Conservation (phyloP, 2,329 filamentous ascomycete species). For the Coniochaeta prunicola region DNA sequence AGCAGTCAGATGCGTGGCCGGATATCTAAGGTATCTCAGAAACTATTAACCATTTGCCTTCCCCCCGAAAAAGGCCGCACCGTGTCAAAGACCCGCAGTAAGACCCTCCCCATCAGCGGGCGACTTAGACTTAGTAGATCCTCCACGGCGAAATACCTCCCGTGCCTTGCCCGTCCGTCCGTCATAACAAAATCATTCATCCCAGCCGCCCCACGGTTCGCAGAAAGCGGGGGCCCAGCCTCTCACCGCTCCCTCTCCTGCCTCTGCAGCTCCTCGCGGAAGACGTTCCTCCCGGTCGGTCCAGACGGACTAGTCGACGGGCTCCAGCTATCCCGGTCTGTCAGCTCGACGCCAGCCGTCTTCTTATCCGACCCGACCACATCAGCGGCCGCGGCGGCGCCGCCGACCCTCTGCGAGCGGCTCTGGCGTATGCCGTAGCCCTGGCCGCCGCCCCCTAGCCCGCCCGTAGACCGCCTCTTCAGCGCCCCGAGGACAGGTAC, state of each 20-base stretch:
- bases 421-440: conserved; percentile 20
- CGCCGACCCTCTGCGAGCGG: conserved; percentile 14
- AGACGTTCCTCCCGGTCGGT: conserved; percentile 21
- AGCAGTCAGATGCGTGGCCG: neutral
- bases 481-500: conserved; percentile 13
- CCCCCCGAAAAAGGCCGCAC: neutral
- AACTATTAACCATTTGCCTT: neutral
- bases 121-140: no score
- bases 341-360: conserved; percentile 18
- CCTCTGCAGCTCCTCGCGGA: conserved; percentile 27
- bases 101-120: neutral
- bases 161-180: no score
- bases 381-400: conserved; percentile 2
- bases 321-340: conserved; percentile 22
- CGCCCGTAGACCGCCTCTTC: conserved; percentile 4
- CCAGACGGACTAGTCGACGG: conserved; percentile 8
- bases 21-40: neutral
- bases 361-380: conserved; percentile 3
- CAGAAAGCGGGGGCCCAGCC: neutral
- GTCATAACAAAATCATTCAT: neutral
- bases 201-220: neutral
- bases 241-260: conserved; percentile 17
- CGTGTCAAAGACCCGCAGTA: neutral
- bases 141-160: no score
- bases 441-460: conserved; percentile 6